phyloP scores from a whole-genome alignment of 2,329 filamentous ascomycete species.

The Microcyclosporella mali region DNA sequence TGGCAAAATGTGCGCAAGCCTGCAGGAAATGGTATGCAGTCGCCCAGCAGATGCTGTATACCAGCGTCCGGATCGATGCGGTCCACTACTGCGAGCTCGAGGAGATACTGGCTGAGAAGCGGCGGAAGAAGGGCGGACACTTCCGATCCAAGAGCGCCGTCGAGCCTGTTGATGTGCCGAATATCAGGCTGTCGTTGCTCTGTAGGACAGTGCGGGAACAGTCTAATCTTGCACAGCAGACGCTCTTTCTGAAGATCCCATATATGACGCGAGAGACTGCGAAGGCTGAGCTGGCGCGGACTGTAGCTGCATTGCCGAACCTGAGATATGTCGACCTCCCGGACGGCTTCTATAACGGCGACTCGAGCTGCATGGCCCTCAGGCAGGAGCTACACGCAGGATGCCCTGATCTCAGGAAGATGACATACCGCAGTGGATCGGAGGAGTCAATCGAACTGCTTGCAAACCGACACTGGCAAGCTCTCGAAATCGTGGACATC shows the following conservation, averaged over 20 bases:
- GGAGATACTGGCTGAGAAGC: constrained; percentile 69
- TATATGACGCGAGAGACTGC: constrained; percentile 91
- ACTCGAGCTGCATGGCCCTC: constrained; percentile 66
- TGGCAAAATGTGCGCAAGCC: constrained; percentile 71
- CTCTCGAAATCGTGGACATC: constrained; percentile 68
- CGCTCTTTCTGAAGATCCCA: constrained; percentile 77
- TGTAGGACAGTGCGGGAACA: constrained; percentile 77
- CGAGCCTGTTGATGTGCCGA: constrained; percentile 72
- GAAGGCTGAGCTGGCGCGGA: constrained; percentile 76
- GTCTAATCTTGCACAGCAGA: constrained; percentile 60
- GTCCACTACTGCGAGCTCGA: constrained; percentile 93
- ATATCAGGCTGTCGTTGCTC: constrained; percentile 68
- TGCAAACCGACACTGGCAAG: constrained; percentile 60
- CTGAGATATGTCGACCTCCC: constrained; percentile 86
- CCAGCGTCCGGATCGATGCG: constrained; percentile 83
- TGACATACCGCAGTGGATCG: constrained; percentile 73
- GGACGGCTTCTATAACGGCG: constrained; percentile 78
- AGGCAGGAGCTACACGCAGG: constrained; percentile 77
- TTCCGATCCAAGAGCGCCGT: constrained; percentile 61
- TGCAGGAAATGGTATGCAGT: constrained; percentile 63
- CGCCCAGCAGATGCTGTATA: constrained; percentile 59
- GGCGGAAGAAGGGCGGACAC: constrained; percentile 49
- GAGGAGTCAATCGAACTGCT: constrained; percentile 71
- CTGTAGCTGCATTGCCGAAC: constrained; percentile 77
- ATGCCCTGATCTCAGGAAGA: constrained; percentile 79